Conservation (phyloP, 2,329 filamentous ascomycete genomes). For the Fusarium sublunatum region DNA sequence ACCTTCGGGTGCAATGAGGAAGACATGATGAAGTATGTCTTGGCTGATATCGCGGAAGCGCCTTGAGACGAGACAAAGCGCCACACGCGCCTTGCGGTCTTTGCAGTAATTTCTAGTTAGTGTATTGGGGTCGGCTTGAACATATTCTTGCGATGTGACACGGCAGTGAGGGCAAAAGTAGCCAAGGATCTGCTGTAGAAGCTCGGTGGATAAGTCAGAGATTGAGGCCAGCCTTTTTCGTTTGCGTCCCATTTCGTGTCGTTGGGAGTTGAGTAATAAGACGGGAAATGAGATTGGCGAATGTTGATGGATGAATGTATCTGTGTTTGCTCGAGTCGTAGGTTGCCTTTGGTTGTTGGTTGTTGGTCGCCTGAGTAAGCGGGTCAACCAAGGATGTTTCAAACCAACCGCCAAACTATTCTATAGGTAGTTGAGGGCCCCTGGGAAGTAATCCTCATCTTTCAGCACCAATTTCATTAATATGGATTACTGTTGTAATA, state of each 20-base stretch:
- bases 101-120: slow-evolving; percentile 1
- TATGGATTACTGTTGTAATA: too few relatives aligned
- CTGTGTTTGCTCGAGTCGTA: too few relatives aligned
- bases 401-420: too few relatives aligned
- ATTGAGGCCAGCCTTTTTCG: neutral
- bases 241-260: neutral
- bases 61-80: slow-evolving; percentile 27
- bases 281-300: too few relatives aligned
- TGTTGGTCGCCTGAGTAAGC: too few relatives aligned
- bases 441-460: too few relatives aligned
- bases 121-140: neutral
- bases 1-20: slow-evolving; percentile 6
- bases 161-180: slow-evolving; percentile 32
- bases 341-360: too few relatives aligned
- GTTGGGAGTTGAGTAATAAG: neutral
- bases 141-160: slow-evolving; percentile 9
- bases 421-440: too few relatives aligned
- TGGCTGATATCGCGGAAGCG: slow-evolving; percentile 13
- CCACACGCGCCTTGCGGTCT: slow-evolving; percentile 6
- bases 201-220: slow-evolving; percentile 11
- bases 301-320: neutral
- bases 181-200: slow-evolving; percentile 24
- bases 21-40: slow-evolving; percentile 32
- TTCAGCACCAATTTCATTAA: too few relatives aligned
- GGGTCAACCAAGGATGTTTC: too few relatives aligned